A percentile compares a stretch with the other conserved stretches of the same genome.
These are phyloP conservation scores for Cynara cardunculus DNA, from an alignment of 129 eudicot genomes.

Conservation along the genomic window DNA sequence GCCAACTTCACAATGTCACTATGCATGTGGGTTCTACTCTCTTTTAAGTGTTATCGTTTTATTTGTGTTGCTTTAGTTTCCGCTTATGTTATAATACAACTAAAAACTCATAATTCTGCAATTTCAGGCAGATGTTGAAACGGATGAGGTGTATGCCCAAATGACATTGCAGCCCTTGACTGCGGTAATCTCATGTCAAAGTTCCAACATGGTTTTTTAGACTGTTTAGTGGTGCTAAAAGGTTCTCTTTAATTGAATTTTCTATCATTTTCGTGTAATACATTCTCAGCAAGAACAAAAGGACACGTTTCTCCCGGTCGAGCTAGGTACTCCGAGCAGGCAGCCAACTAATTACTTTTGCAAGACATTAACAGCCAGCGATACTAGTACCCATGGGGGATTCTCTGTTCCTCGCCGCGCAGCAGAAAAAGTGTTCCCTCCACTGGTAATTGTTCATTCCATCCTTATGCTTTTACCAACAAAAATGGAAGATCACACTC, in stretches of 20 bases:
- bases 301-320: constrained; percentile 95
- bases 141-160: constrained; percentile 98
- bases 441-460: constrained; percentile 48
- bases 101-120: constrained; percentile 18
- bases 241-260: not conserved
- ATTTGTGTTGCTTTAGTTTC: not conserved
- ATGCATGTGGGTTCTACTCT: constrained; percentile 81
- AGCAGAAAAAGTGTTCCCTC: constrained; percentile 98
- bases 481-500: not conserved
- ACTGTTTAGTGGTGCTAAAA: not conserved
- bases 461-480: not conserved
- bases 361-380: constrained; percentile 97
- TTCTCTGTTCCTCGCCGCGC: constrained; percentile 99
- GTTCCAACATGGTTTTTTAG: not conserved
- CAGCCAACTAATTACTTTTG: constrained; percentile 97
- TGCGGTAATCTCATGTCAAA: constrained; percentile 42
- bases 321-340: constrained; percentile 87
- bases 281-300: constrained; percentile 90
- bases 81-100: not conserved
- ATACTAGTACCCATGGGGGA: constrained; percentile 99
- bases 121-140: constrained; percentile 96
- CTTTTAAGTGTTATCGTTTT: not conserved
- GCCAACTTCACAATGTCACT: constrained; percentile 99
- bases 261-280: not conserved
- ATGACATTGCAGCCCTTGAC: constrained; percentile 99